phyloP scores from a whole-genome alignment of 2,329 filamentous ascomycete genomes.

The Penicillium sp. region DNA sequence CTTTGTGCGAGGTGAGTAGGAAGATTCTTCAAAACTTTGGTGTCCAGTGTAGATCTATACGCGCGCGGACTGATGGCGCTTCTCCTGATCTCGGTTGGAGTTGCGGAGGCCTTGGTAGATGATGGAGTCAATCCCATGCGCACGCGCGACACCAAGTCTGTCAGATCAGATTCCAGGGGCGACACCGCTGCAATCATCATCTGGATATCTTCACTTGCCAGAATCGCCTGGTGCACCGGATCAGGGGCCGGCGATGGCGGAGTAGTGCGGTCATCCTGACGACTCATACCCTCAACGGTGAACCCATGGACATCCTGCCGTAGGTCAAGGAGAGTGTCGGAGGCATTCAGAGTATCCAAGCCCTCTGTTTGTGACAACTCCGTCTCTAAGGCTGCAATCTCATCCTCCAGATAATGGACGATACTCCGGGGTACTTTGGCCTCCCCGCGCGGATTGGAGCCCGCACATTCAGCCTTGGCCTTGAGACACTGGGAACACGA shows the following conservation, averaged over 20 bases:
- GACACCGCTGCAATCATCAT: slow-evolving; percentile 26
- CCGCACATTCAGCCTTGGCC: slow-evolving; percentile 25
- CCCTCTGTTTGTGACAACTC: slow-evolving; percentile 23
- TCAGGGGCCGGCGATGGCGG: slow-evolving; percentile 14
- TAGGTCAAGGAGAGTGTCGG: slow-evolving; percentile 16
- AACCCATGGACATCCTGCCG: background rate
- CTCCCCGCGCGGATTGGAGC: slow-evolving; percentile 22
- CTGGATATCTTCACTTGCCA: slow-evolving; percentile 25
- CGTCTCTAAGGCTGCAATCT: slow-evolving; percentile 31
- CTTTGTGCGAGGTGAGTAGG: slow-evolving; percentile 21
- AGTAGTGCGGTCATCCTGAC: slow-evolving; percentile 3
- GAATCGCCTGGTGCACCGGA: slow-evolving; percentile 22
- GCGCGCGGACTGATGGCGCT: slow-evolving; percentile 11
- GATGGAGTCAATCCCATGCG: slow-evolving; percentile 33
- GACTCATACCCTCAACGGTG: too few relatives aligned
- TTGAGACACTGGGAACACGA: slow-evolving; percentile 26
- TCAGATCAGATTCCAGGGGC: slow-evolving; percentile 25
- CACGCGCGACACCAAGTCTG: slow-evolving; percentile 27
- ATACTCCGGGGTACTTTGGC: slow-evolving; percentile 30
- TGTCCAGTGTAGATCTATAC: slow-evolving; percentile 19
- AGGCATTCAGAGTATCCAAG: slow-evolving; percentile 22
- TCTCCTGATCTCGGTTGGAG: slow-evolving; percentile 17
- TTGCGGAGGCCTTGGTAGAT: slow-evolving; percentile 19
- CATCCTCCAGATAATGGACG: slow-evolving; percentile 30
- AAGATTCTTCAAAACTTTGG: slow-evolving; percentile 17